Evolutionary conservation across 768 basidiomycete genomes (phyloP), one percentile per base, ranked within the genome.

Genomic region (Crepidotus variabilis): DNA sequence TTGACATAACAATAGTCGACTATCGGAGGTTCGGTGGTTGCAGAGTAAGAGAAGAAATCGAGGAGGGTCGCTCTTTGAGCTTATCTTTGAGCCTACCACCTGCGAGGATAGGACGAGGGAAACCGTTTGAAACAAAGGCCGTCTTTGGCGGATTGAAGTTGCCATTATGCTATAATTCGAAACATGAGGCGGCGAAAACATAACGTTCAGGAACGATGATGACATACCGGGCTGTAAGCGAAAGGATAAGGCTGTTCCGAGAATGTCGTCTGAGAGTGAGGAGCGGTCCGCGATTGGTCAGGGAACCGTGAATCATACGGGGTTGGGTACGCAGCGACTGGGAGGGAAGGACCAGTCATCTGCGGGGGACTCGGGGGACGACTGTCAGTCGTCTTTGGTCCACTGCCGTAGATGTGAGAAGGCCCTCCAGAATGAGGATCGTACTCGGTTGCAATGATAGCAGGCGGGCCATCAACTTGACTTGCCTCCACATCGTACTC

Each of bases 401-500:
- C 58, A 47, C 22, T 58, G 32, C 56, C 60, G 35, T 66, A 66
- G 21, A 67, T 57, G 11, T 59, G 57, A 22, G 67, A 64, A 2
- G 64, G 67, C 14, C 68, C 39, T 43, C 39, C 66, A 47, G 64
- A 66, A 18, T 55, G 43, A 22, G 66, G 64, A 57, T 64, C 58
- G 24, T 69, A 72, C 28, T 66, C 61, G 32, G 71, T 67, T 3
- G 60, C 67, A 20, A 66, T 63, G 23, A 70, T 66, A 21, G 65
- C 64, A 0, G 65, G 65, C 8, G 69, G 71, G 4, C 71, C 71
- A 18, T 65, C 56, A 14, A 71, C 63, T 55, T 72, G 69, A 43
- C 61, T 67, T n/a, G 66, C 69, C 51, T 72, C 71, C 1, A 72
- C 62, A 35, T 68, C 64, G 45, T 65, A 65, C 55, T 67, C 66